Percentiles rank a stretch among this genome's conserved stretches.
phyloP scores from a whole-genome alignment of 1,139 yeast genomes.

The Suhomyces kunorum region DNA sequence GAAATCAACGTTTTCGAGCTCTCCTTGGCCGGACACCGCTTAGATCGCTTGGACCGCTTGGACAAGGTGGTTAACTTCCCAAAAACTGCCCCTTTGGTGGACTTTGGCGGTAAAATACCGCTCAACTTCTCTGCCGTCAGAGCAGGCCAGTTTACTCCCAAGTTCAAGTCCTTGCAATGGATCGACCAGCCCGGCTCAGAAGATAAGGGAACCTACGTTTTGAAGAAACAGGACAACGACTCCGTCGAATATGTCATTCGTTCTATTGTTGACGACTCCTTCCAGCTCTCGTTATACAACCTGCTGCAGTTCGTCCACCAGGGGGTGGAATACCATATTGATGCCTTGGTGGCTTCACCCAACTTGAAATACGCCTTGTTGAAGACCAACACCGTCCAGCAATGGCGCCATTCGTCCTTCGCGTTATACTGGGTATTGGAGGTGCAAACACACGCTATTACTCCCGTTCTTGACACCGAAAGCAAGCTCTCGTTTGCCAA shows the following conservation, averaged over 20 bases:
- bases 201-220: constrained; percentile 59
- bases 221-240: constrained; percentile 28
- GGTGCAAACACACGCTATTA: constrained; percentile 18
- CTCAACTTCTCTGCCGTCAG: constrained; percentile 40
- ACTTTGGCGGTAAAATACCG: constrained; percentile 29
- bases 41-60: background rate
- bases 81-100: no score
- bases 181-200: constrained; percentile 50
- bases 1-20: constrained; percentile 26
- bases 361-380: constrained; percentile 58
- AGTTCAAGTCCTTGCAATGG: constrained; percentile 63
- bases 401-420: constrained; percentile 47
- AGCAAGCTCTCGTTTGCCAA: constrained; percentile 22
- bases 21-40: background rate
- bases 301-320: constrained; percentile 47
- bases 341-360: constrained; percentile 61
- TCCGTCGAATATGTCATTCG: constrained; percentile 40
- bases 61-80: no score
- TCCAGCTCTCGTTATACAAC: constrained; percentile 48
- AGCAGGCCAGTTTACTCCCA: constrained; percentile 53
- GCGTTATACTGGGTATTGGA: constrained; percentile 44
- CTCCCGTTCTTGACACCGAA: constrained; percentile 20
- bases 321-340: constrained; percentile 47
- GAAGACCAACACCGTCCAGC: constrained; percentile 51
- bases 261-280: constrained; percentile 52